Conservation (phyloP, 2,329 filamentous ascomycete species). For the Bipolaris victoriae region DNA sequence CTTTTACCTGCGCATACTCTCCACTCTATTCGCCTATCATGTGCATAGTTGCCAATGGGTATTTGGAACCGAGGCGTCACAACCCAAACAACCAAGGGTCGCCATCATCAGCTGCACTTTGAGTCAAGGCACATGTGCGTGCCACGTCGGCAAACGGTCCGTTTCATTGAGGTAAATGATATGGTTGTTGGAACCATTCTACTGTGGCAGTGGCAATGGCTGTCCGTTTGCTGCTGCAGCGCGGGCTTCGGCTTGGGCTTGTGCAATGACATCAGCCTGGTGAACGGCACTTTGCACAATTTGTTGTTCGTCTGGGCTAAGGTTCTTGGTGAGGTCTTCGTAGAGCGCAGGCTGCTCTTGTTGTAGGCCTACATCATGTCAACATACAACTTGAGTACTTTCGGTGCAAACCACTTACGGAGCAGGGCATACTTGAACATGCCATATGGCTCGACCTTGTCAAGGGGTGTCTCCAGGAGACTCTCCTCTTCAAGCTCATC, state of each 20-base stretch:
- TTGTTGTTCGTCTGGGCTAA: slow-evolving; percentile 79
- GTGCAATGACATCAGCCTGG: slow-evolving; percentile 65
- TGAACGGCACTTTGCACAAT: slow-evolving; percentile 80
- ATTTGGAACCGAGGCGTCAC: neutral
- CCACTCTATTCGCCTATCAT: neutral
- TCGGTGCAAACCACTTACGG: slow-evolving; percentile 64
- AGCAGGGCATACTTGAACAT: slow-evolving; percentile 83
- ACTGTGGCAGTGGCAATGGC: slow-evolving; percentile 27
- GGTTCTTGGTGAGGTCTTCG: slow-evolving; percentile 75
- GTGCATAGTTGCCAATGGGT: neutral
- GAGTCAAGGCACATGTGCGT: neutral
- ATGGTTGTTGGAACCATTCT: slow-evolving; percentile 8
- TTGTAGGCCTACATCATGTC: slow-evolving; percentile 73
- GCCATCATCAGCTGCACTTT: neutral
- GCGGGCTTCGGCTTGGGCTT: slow-evolving; percentile 33
- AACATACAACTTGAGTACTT: slow-evolving; percentile 5
- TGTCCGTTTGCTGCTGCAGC: slow-evolving; percentile 33
- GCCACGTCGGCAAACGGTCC: neutral
- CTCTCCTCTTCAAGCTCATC: slow-evolving; percentile 93
- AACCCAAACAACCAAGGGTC: neutral
- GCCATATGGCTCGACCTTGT: slow-evolving; percentile 93
- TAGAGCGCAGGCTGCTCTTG: slow-evolving; percentile 91
- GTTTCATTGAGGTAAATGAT: neutral
- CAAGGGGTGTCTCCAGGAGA: slow-evolving; percentile 88
- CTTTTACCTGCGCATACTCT: neutral